Base-by-base conservation (phyloP, 208 protist species). In the Trypanosoma vivax region DNA sequence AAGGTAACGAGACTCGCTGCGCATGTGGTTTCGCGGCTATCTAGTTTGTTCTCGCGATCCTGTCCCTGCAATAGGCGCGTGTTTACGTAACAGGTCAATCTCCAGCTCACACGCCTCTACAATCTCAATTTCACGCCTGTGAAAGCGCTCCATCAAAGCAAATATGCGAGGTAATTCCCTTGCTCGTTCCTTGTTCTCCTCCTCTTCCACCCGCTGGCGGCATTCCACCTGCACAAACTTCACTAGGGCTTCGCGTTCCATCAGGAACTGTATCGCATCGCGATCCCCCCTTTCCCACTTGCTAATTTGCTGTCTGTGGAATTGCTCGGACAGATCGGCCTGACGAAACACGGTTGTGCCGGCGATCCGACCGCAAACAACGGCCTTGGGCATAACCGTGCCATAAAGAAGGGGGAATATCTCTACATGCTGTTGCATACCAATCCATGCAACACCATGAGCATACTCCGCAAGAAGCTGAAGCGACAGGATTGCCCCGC, bases 381-480 rank as follows among this genome's bases (percentile, higher is more conserved):
- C 30, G 7, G 62, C 45, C 10, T 54, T 52, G 19, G 65, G 47
- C 83, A 90, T 90, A 6, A 41, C 37, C 13, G 50, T 34, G 4
- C 83, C 83, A 61, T 64, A 90, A 14, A 80, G 40, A n/a, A 80
- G 35, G 0, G 59, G 37, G 49, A 83, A 84, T n/a, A 69, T 30
- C 39, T 74, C 76, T 1, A 70, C 60, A 13, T 65, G 65, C 23
- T 79, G 66, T 14, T 40, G 50, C 21, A 87, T 41, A 13, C 45
- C 55, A 10, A 84, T 46, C 29, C 46, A 49, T 14, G 68, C 50
- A 11, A 79, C 47, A 0, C 65, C 75, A 0, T 64, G 54, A 28
- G 67, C 60, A 34, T 70, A 70, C 30, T 70, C 55, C 34, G 64
- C 45, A 24, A 48, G 42, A 30, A 70, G 7, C 11, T 76, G 52